These are phyloP conservation scores for Bjerkandera adusta DNA, from an alignment of 1,284 basidiomycete species.

Conservation along the genomic window DNA sequence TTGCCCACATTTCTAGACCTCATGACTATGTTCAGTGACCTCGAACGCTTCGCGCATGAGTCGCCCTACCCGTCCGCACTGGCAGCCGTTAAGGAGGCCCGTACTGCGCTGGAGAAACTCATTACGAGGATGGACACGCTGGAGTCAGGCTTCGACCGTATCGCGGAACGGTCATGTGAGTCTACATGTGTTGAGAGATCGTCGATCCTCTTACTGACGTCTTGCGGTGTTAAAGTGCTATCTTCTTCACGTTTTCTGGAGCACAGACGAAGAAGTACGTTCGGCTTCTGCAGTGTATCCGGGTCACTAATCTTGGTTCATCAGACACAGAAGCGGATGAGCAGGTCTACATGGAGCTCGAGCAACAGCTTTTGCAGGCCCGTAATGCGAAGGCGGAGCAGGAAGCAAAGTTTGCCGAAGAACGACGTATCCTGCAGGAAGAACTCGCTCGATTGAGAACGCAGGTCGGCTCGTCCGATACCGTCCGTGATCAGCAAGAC, in stretches of 20 bases:
- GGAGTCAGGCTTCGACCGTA: constrained; percentile 74
- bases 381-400: constrained; percentile 53
- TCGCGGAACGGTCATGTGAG: constrained; percentile 78
- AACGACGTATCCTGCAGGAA: constrained; percentile 47
- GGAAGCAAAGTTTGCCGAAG: constrained; percentile 52
- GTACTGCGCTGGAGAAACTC: constrained; percentile 59
- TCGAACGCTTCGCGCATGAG: constrained; percentile 53
- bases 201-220: background rate
- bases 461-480: constrained; percentile 39
- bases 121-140: constrained; percentile 74
- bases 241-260: constrained; percentile 67
- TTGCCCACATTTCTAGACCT: constrained; percentile 46
- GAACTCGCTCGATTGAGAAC: constrained; percentile 54
- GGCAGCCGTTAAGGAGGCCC: constrained; percentile 61
- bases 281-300: background rate
- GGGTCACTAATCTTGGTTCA: constrained; percentile 4
- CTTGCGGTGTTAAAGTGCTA: constrained; percentile 47
- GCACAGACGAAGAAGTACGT: constrained; percentile 68
- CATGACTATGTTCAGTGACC: constrained; percentile 60
- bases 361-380: constrained; percentile 56
- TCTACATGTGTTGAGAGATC: constrained; percentile 19
- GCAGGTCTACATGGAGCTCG: constrained; percentile 65
- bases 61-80: constrained; percentile 45
- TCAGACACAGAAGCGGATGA: constrained; percentile 68
- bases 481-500: constrained; percentile 47